These are phyloP conservation scores for Tilletia walkeri DNA, from an alignment of 1,284 basidiomycete species.

Conservation along the genomic window DNA sequence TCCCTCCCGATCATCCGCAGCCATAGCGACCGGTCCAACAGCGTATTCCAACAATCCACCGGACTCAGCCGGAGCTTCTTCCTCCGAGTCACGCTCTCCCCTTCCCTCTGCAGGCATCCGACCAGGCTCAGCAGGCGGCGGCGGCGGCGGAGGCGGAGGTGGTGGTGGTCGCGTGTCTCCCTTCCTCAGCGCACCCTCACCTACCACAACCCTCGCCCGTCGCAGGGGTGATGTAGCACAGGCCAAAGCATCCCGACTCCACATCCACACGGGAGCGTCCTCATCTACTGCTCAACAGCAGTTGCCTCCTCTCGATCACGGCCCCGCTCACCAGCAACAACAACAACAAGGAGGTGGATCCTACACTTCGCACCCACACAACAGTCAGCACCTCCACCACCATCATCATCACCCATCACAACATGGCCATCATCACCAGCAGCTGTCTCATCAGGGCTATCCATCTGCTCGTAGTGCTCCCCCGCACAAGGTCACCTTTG, in stretches of 20 bases:
- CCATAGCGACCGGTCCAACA: background rate
- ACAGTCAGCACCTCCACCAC: background rate
- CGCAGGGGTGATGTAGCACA: constrained; percentile 47
- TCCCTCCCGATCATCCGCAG: background rate
- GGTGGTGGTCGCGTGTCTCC: background rate
- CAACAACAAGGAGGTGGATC: background rate
- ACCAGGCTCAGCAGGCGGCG: constrained; percentile 12
- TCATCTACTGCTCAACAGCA: constrained; percentile 19
- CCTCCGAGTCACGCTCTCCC: constrained; percentile 7
- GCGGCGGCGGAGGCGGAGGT: too few species aligned
- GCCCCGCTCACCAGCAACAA: constrained; percentile 18
- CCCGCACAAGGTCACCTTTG: constrained; percentile 46
- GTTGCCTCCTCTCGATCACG: constrained; percentile 1
- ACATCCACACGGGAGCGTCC: constrained; percentile 36
- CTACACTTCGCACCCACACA: constrained; percentile 6
- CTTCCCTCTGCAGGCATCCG: background rate
- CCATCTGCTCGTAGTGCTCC: constrained; percentile 44
- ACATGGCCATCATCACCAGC: constrained; percentile 7
- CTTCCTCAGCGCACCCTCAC: constrained; percentile 4
- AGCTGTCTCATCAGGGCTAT: constrained; percentile 15
- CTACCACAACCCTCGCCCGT: constrained; percentile 33
- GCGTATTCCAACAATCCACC: background rate
- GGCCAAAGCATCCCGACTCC: constrained; percentile 46
- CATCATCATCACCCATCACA: constrained; percentile 19
- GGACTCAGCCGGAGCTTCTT: background rate